Evolutionary conservation across 208 protist genomes (phyloP).

Genomic region (Crithidia expoeki): DNA sequence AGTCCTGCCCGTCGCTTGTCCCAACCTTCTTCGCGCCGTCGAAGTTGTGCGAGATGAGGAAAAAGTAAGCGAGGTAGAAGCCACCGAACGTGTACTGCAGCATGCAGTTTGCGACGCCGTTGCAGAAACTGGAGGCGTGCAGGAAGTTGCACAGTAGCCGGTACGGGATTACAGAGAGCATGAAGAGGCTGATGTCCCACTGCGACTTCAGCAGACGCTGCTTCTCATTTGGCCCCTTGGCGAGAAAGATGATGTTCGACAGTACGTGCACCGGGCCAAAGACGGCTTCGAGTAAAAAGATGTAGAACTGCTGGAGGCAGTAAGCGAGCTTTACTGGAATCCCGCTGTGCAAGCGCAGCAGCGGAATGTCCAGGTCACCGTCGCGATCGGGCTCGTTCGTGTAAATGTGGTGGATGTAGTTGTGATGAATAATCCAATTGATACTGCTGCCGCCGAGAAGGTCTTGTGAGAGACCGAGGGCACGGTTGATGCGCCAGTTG

Average conservation of each 20-base stretch:
- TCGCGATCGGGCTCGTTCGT: slow-evolving; percentile 74
- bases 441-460: slow-evolving; percentile 76
- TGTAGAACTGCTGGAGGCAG: slow-evolving; percentile 80
- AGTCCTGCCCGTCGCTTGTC: slow-evolving; percentile 56
- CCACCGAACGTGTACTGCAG: slow-evolving; percentile 74
- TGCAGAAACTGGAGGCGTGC: slow-evolving; percentile 50
- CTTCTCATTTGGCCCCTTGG: slow-evolving; percentile 60
- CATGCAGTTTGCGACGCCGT: slow-evolving; percentile 47
- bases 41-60: slow-evolving; percentile 87
- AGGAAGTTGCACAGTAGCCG: slow-evolving; percentile 61
- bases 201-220: slow-evolving; percentile 53
- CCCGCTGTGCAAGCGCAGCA: slow-evolving; percentile 68
- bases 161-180: slow-evolving; percentile 65
- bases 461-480: slow-evolving; percentile 71
- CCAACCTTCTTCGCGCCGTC: slow-evolving; percentile 67
- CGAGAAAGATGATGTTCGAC: slow-evolving; percentile 63
- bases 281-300: slow-evolving; percentile 66
- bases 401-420: slow-evolving; percentile 82
- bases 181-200: slow-evolving; percentile 57
- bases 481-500: slow-evolving; percentile 65
- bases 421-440: slow-evolving; percentile 79
- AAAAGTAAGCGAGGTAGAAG: slow-evolving; percentile 86
- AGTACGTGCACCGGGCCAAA: slow-evolving; percentile 77
- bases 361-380: slow-evolving; percentile 72
- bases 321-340: slow-evolving; percentile 64